These are phyloP conservation scores for Drechslerella stenobrocha DNA, from an alignment of 2,329 filamentous ascomycete species.

Conservation along the genomic window DNA sequence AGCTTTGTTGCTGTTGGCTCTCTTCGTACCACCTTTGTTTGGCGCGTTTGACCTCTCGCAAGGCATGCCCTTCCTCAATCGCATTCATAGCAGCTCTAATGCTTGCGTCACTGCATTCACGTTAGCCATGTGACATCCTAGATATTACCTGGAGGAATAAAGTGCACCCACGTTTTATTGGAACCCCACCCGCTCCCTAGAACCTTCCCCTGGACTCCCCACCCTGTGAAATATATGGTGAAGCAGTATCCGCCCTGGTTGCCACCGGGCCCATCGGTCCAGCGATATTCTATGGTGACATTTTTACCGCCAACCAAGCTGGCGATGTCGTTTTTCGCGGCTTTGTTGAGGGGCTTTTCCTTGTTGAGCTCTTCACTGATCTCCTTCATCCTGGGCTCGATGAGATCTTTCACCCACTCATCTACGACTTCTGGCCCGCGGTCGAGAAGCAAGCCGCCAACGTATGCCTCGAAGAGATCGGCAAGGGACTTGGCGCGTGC, in stretches of 20 bases:
- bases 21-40: conserved; percentile 47
- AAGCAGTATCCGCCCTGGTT: conserved; percentile 52
- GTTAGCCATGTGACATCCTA: background rate
- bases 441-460: conserved; percentile 52
- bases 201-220: conserved; percentile 49
- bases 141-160: background rate
- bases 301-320: conserved; percentile 48
- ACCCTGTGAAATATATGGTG: conserved; percentile 51
- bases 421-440: conserved; percentile 43
- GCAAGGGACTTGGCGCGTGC: conserved; percentile 50
- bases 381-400: conserved; percentile 50
- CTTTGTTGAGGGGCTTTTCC: conserved; percentile 51
- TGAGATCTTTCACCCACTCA: conserved; percentile 50
- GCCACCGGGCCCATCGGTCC: conserved; percentile 51
- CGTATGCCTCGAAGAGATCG: conserved; percentile 53
- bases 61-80: conserved; percentile 47
- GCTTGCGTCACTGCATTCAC: conserved; percentile 49
- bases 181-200: conserved; percentile 52
- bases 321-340: conserved; percentile 51
- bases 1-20: background rate
- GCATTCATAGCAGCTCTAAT: conserved; percentile 53
- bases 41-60: conserved; percentile 35
- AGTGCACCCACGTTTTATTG: conserved; percentile 51
- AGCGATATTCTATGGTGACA: conserved; percentile 50
- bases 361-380: conserved; percentile 42